phyloP scores from a whole-genome alignment of 2,329 filamentous ascomycete species.

The Didymosphaeria variabile region DNA sequence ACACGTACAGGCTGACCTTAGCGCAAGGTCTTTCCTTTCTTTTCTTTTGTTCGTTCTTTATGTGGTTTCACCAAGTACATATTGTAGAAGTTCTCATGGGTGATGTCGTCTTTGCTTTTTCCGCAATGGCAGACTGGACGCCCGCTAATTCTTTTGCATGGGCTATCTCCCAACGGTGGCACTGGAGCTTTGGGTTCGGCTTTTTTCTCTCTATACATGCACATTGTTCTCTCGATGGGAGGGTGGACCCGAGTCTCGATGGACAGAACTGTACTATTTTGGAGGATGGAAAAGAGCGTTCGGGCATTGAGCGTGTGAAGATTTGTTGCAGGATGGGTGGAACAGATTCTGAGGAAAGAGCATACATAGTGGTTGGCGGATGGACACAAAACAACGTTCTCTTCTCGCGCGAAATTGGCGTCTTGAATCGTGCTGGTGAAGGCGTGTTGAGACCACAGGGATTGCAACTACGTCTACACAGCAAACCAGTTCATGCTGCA shows the following conservation, averaged over 20 bases:
- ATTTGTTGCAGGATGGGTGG: slow-evolving; percentile 12
- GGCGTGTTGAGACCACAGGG: no score
- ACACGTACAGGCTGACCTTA: slow-evolving; percentile 39
- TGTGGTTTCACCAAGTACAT: slow-evolving; percentile 49
- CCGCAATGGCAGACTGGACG: slow-evolving; percentile 29
- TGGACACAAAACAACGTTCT: slow-evolving; percentile 14
- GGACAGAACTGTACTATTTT: slow-evolving; percentile 39
- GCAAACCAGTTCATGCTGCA: neutral
- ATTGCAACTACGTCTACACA: neutral
- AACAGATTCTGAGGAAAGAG: neutral
- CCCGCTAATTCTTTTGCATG: slow-evolving; percentile 50
- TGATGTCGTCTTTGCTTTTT: slow-evolving; percentile 34
- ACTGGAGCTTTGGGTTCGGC: slow-evolving; percentile 28
- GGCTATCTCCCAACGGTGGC: slow-evolving; percentile 36
- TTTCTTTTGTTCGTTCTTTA: slow-evolving; percentile 34
- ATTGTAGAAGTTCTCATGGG: slow-evolving; percentile 47
- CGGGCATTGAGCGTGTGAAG: slow-evolving; percentile 13
- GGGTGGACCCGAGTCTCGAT: slow-evolving; percentile 26
- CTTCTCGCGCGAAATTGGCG: slow-evolving; percentile 7
- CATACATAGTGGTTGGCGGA: slow-evolving; percentile 16
- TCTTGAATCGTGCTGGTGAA: neutral
- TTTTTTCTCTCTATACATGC: slow-evolving; percentile 49
- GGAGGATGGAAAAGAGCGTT: slow-evolving; percentile 18
- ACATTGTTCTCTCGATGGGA: slow-evolving; percentile 31
- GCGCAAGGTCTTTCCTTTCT: slow-evolving; percentile 35